Base-by-base conservation (phyloP, 208 protist genomes). In the Acanthamoeba castellanii region DNA sequence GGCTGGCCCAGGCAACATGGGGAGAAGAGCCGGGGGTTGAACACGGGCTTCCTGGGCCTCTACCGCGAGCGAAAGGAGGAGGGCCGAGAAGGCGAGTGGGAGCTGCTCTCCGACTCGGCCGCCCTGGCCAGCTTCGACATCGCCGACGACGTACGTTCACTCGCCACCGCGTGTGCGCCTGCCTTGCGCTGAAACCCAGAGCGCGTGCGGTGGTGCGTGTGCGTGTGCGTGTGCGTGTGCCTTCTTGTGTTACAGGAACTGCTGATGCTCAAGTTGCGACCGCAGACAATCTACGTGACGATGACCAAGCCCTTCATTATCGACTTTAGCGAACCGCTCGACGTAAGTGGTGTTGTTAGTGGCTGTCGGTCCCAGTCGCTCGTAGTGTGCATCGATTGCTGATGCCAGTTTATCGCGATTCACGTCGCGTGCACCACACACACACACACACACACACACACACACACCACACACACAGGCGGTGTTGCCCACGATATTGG, bases 291-390 rank as follows among this genome's bases (percentile, higher is more conserved):
- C 70, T 81, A 81, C 32, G 70, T 81, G 70, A 81, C 70, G 14
- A 81, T 81, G 70, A 81, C 70, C 30, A 81, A 81, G 37, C 70
- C 70, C 37, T 81, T 81, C 37, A n/a, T 81, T 6, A 30, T 81
- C 25, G 70, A 81, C 70, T 81, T 81, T 81, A 42, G n/a, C 34
- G 70, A 81, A 30, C 70, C 70, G 37, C 70, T 81, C 30, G 70
- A 74, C 16, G 66, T 74, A 22, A 37, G 25, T 74, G 32, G 8
- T 16, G 42, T 1, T 42, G 37, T 42, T 42, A 1, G 37, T 42
- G 37, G 37, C 37, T 3, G 37, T 42, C 37, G 37, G 37, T 4
- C 16, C 61, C 61, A 68, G 61, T 68, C 22, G 4, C 61, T 1
- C 16, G 61, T n/a, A 27, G 27, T 68, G 61, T n/a, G 27, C 61